Percentiles rank a stretch among this genome's conserved stretches.
Conservation (phyloP, 2,329 filamentous ascomycete species). For the Parasarocladium wereldwijsianum region DNA sequence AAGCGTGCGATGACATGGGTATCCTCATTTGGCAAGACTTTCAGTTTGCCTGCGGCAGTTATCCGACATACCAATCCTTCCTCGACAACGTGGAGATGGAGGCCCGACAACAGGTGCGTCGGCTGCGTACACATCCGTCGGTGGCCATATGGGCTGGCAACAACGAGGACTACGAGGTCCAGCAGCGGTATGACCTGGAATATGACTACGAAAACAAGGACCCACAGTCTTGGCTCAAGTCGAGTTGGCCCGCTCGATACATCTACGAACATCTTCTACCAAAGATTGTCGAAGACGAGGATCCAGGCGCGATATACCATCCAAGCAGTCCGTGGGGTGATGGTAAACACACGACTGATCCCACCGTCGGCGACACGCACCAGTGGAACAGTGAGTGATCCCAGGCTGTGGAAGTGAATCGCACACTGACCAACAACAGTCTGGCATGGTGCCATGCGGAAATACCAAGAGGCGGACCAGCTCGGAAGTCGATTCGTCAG, state of each 20-base stretch:
- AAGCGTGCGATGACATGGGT: slow-evolving; percentile 56
- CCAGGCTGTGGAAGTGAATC: background rate
- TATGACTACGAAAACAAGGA: slow-evolving; percentile 63
- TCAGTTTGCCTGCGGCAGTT: slow-evolving; percentile 59
- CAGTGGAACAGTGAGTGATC: slow-evolving; percentile 41
- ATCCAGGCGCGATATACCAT: slow-evolving; percentile 52
- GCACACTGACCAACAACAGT: slow-evolving; percentile 19
- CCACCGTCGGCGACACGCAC: slow-evolving; percentile 64
- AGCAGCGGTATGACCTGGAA: slow-evolving; percentile 50
- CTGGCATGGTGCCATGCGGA: slow-evolving; percentile 57
- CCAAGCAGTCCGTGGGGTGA: slow-evolving; percentile 62
- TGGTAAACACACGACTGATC: slow-evolving; percentile 39
- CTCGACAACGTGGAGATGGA: slow-evolving; percentile 46
- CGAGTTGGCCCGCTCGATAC: slow-evolving; percentile 60
- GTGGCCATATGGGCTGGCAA: slow-evolving; percentile 67
- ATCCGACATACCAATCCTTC: slow-evolving; percentile 48
- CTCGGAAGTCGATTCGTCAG: slow-evolving; percentile 64
- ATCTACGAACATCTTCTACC: slow-evolving; percentile 65
- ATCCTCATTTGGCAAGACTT: slow-evolving; percentile 71
- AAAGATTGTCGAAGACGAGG: slow-evolving; percentile 45
- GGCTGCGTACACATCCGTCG: slow-evolving; percentile 42
- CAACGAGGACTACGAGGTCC: slow-evolving; percentile 65
- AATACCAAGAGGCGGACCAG: slow-evolving; percentile 60
- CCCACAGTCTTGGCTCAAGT: slow-evolving; percentile 58
- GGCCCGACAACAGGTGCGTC: slow-evolving; percentile 44